Evolutionary conservation across 2,329 filamentous ascomycete species (phyloP), one percentile per base, ranked within the genome.

Genomic region (Ilyonectria mors-panacis): DNA sequence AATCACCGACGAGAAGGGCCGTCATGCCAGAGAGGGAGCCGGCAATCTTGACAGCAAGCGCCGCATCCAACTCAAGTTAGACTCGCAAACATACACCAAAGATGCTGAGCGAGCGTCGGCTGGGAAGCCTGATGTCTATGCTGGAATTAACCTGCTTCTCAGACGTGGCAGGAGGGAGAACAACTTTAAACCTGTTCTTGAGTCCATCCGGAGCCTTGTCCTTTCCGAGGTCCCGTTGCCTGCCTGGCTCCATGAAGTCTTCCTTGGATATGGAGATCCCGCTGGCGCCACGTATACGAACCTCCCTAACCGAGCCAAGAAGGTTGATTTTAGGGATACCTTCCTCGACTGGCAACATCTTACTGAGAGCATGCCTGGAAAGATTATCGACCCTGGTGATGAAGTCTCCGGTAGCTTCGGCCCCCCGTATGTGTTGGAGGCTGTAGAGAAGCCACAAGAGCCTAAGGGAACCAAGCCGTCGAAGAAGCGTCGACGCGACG

Each of bases 291-390:
- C 90, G 23, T 97, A 97, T 82, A 94, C 93, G 70, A 91, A 94
- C 57, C 83, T 99, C 17, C 83, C 93, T 1, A 96, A 94, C 78
- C 88, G 91, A 65, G 85, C 97, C 70, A 90, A 90, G 75, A 93
- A 88, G 62, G 85, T 99, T 59, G 94, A 99, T 79, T 98, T 94
- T 78, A 88, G 94, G 62, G 97, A 99, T 78, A 98, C 96, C 0
- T 98, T 99, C 78, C 81, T 98, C 66, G 91, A 98, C 81, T 98
- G 95, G 95, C 91, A 97, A 74, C 97, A 99, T 84, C 86, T 99
- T 39, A 87, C 95, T 48, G 94, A 96, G 79, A 96, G 94, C 77
- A 87, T 97, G 68, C 93, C 94, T n/a, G 94, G 93, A 23, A 95
- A 93, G 83, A 93, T 89, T 4, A 88, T 98, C 64, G 94, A 97